A percentile compares a stretch with the other conserved stretches of the same genome.
Evolutionary conservation across 2,329 filamentous ascomycete species (phyloP).

Genomic region (Claviceps sp.): DNA sequence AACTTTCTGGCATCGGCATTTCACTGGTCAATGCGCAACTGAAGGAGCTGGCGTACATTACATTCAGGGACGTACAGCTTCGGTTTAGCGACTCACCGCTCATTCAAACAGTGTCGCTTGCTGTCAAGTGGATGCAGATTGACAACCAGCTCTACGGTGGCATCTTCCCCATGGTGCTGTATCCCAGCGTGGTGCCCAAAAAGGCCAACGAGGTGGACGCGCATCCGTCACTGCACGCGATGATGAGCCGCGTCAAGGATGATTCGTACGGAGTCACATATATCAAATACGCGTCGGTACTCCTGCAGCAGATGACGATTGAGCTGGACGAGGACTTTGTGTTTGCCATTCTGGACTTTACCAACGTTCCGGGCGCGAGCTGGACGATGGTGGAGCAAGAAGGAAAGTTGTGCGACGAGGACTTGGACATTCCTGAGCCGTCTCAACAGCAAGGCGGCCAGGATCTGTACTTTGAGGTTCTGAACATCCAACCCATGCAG

Average conservation of each 20-base stretch:
- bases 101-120: constrained; percentile 81
- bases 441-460: constrained; percentile 72
- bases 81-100: constrained; percentile 87
- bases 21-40: constrained; percentile 88
- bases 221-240: constrained; percentile 85
- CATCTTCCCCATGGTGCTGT: constrained; percentile 93
- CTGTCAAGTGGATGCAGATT: constrained; percentile 97
- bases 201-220: constrained; percentile 92
- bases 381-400: constrained; percentile 59
- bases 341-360: constrained; percentile 87
- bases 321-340: constrained; percentile 98
- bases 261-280: constrained; percentile 96
- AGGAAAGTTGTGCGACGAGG: constrained; percentile 78
- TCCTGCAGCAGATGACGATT: constrained; percentile 95
- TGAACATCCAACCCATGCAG: constrained; percentile 97
- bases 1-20: constrained; percentile 79
- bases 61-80: constrained; percentile 78
- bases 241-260: constrained; percentile 90
- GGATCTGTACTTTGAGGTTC: constrained; percentile 93
- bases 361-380: constrained; percentile 78
- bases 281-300: constrained; percentile 90
- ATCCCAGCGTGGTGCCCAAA: constrained; percentile 95
- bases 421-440: constrained; percentile 83
- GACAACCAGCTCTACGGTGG: constrained; percentile 98
- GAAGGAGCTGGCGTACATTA: constrained; percentile 86